Base-by-base conservation (phyloP, 1,139 yeast genomes). In the Kurtzmaniella natalensis region DNA sequence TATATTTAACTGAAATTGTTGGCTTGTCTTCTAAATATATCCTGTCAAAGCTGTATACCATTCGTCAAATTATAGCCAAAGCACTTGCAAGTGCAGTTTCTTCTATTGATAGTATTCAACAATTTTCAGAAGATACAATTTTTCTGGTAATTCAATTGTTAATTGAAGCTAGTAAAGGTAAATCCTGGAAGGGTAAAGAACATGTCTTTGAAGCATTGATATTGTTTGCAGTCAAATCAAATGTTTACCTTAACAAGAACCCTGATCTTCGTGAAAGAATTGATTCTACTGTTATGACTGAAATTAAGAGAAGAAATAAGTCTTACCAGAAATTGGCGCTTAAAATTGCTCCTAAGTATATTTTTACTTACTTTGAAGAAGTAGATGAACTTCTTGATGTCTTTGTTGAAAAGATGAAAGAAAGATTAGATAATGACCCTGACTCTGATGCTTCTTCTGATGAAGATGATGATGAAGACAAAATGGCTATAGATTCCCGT, bases 131-230 rank as follows among this genome's bases (percentile, higher is more conserved):
- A 2, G 42, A 49, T 3, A 47, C 57, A 26, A 42, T 50, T 16
- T 38, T 43, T 2, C 11, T 15, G 14, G 53, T 88, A 17, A 71
- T 85, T 37, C 59, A 62, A 0, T 64, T 80, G 5, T 63, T 88
- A 34, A 51, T 85, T 16, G 73, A 71, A 28, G 78, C 95, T 0
- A 70, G 81, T 39, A 66, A 71, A 36, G 96, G 96, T 0, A 76
- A 92, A 40, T 75, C 94, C 7, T 92, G 96, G 94, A 72, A 72
- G 14, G 97, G 97, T 7, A 92, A 92, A 50, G 96, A 87, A 44
- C 57, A 68, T 27, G 72, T 92, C 2, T 62, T 87, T 20, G 78
- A 76, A 28, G 87, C 96, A 0, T 59, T 89, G 33, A 82, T 86
- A 1, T 62, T 76, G 1, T 64, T 84, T 25, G 54, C 81, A 0